phyloP scores from a whole-genome alignment of 441 rosid genomes.

The Gossypium aridum region DNA sequence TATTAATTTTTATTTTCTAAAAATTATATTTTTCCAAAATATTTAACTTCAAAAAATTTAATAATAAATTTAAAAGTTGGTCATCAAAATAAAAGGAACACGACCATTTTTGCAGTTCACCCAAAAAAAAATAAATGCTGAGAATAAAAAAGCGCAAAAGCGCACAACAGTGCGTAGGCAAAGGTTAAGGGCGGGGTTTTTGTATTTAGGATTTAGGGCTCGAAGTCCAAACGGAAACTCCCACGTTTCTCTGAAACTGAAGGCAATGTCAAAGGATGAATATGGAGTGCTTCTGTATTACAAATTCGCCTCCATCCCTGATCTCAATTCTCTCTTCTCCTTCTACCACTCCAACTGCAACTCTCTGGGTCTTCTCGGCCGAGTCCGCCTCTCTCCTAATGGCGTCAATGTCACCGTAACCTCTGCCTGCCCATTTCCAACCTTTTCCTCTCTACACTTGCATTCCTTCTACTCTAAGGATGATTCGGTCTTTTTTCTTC shows the following conservation, averaged over 20 bases:
- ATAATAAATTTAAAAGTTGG: no score
- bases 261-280: conserved; percentile 22
- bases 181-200: background rate
- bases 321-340: conserved; percentile 53
- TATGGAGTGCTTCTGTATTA: conserved; percentile 78
- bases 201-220: background rate
- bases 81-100: background rate
- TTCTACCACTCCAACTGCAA: conserved; percentile 69
- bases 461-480: background rate
- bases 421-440: background rate
- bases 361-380: conserved; percentile 70
- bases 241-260: background rate
- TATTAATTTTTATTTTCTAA: no score
- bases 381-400: conserved; percentile 69
- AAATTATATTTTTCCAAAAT: no score
- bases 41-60: no score
- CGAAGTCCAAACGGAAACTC: background rate
- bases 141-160: background rate
- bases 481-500: background rate
- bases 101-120: background rate
- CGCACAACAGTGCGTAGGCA: background rate
- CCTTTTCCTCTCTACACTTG: background rate
- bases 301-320: conserved; percentile 51
- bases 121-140: background rate
- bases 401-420: conserved; percentile 78